These are phyloP conservation scores for Pseudozyma sp. DNA, from an alignment of 1,284 basidiomycete species.

Conservation along the genomic window DNA sequence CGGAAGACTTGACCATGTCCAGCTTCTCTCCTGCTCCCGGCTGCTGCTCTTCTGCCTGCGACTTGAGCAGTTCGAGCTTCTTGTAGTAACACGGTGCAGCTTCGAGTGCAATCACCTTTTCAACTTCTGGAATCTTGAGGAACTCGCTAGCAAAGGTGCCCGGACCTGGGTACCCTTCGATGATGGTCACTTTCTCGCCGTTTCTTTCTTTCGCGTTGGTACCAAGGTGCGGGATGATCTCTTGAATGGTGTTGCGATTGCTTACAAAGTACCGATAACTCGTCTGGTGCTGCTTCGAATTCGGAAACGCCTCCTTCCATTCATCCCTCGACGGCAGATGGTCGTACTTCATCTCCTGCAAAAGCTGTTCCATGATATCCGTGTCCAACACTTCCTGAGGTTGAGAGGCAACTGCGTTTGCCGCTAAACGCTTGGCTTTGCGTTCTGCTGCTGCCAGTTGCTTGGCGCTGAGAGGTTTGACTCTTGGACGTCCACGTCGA, in stretches of 20 bases:
- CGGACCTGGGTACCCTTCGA: constrained; percentile 66
- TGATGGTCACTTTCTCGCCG: constrained; percentile 57
- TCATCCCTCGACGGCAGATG: constrained; percentile 49
- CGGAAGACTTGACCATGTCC: constrained; percentile 38
- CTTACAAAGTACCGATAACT: constrained; percentile 60
- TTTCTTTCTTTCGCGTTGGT: constrained; percentile 28
- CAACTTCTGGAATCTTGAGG: constrained; percentile 57
- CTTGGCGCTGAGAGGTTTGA: neutral
- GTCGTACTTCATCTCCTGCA: constrained; percentile 28
- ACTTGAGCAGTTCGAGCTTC: constrained; percentile 38
- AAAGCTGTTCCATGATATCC: constrained; percentile 14
- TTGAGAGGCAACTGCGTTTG: constrained; percentile 2
- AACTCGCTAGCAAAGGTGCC: constrained; percentile 61
- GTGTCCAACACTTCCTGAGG: constrained; percentile 4
- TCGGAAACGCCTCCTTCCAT: constrained; percentile 49
- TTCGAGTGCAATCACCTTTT: constrained; percentile 65
- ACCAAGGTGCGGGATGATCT: constrained; percentile 44
- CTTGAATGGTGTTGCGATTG: constrained; percentile 46
- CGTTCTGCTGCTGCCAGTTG: neutral
- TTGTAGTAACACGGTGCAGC: constrained; percentile 32
- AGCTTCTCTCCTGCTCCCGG: constrained; percentile 33
- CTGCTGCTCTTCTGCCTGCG: constrained; percentile 15
- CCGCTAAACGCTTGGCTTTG: neutral
- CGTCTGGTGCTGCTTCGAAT: constrained; percentile 25
- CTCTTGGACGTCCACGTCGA: constrained; percentile 3